Evolutionary conservation across 139 green algal species (phyloP), one percentile per base, ranked within the genome.

Genomic region (Helicosporidium sp.): DNA sequence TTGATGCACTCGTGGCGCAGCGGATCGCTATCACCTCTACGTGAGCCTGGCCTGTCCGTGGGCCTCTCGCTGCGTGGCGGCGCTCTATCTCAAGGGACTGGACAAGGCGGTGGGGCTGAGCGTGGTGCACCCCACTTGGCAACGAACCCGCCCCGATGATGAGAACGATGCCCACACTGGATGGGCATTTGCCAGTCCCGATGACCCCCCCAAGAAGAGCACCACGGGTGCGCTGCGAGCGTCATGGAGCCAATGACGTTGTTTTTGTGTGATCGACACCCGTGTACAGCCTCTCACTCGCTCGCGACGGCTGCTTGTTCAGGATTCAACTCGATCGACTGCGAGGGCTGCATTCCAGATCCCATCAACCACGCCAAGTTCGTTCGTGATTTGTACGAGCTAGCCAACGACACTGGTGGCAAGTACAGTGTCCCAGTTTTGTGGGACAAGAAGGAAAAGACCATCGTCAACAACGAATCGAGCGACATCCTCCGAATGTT

Each of bases 391-490:
- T 57, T 93, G 48, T 93, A 93, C 45, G 74, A 89, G 28, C 45
- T 75, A 53, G 58, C 63, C 3, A 51, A 64, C 4, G 75, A 79
- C 49, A 74, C 2, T 48, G 47, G 68, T 85, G 75, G 80, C 46
- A 87, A 85, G 63, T 93, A 87, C 68, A 77, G 58, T 0, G 85
- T 94, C 29, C 87, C 87, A 0, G 70, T 96, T 24, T 66, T 96
- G 33, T 96, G 78, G 75, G 84, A 93, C 74, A 93, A 88, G 60
- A 73, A 89, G 66, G 43, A 60, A 29, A 61, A 62, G 5, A 81
- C 64, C 1, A 94, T 97, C 34, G 88, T 97, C 15, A 95, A 93
- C 70, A 97, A 97, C 51, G 87, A 97, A 64, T 78, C 54, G 43
- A 58, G 57, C 7, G 87, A 95, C 41, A 94, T 96, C 46, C 49